Conservation (phyloP, 2,329 filamentous ascomycete genomes). For the Colletotrichum incanum region DNA sequence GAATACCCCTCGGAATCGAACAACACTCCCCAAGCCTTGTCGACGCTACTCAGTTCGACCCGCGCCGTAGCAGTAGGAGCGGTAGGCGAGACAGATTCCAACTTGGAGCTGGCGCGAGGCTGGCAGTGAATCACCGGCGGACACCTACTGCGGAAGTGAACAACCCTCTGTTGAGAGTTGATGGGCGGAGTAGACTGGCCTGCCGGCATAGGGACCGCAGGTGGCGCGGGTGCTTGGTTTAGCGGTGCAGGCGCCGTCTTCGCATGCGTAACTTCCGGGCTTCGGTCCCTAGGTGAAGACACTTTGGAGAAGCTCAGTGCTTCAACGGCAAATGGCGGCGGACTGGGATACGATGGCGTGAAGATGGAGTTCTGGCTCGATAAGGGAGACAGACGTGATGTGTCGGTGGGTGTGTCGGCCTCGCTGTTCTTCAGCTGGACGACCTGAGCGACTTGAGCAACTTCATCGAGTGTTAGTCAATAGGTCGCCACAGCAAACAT, state of each 20-base stretch:
- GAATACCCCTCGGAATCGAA: conserved; percentile 79
- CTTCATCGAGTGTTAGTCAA: conserved; percentile 23
- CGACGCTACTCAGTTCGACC: conserved; percentile 70
- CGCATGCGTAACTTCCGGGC: conserved; percentile 8
- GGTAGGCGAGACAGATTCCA: conserved; percentile 13
- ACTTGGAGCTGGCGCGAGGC: not conserved
- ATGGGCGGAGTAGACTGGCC: conserved; percentile 24
- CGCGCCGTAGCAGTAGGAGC: not conserved
- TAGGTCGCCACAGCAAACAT: not conserved
- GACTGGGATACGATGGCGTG: conserved; percentile 23
- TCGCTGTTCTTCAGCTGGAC: conserved; percentile 32
- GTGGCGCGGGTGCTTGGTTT: not conserved
- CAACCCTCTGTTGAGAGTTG: conserved; percentile 17
- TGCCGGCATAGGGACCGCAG: not conserved
- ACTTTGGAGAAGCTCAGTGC: conserved; percentile 6
- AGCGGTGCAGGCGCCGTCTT: not conserved
- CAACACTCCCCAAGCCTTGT: conserved; percentile 83
- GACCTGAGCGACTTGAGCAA: conserved; percentile 33
- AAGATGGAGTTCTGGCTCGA: conserved; percentile 29
- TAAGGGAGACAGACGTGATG: not conserved
- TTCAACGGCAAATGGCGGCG: conserved; percentile 14
- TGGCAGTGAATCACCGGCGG: conserved; percentile 38
- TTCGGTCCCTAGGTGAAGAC: conserved; percentile 24
- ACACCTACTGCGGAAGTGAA: conserved; percentile 33
- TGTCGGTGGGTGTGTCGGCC: conserved; percentile 10